Evolutionary conservation across 169 alveolate species (phyloP).

Genomic region (Eimeria nieschulzi): DNA sequence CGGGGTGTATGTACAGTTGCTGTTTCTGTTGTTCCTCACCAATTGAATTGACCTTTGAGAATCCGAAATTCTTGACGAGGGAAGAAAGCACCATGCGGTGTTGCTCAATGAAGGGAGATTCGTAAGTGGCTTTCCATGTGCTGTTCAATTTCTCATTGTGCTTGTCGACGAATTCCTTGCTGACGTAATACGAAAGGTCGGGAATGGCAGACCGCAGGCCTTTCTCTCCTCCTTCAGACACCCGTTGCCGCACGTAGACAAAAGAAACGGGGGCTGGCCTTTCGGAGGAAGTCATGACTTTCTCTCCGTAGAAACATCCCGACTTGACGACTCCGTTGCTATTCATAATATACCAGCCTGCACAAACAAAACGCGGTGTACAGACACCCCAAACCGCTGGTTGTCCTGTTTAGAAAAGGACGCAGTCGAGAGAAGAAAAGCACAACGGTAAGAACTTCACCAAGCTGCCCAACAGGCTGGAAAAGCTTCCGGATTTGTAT

Average conservation of each 20-base stretch:
- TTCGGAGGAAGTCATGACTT: not conserved
- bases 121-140: slow-evolving; percentile 37
- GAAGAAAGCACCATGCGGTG: not conserved
- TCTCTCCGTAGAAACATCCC: slow-evolving; percentile 62
- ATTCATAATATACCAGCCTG: slow-evolving; percentile 60
- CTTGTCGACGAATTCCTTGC: slow-evolving; percentile 16
- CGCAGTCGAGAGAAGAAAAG: too few species aligned
- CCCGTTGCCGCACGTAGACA: not conserved
- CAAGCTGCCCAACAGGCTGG: too few species aligned
- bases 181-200: not conserved
- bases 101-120: slow-evolving; percentile 16
- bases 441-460: too few species aligned
- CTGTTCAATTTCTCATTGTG: slow-evolving; percentile 11
- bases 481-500: too few species aligned
- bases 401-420: too few species aligned
- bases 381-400: too few species aligned
- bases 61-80: slow-evolving; percentile 28
- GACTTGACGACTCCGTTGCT: not conserved
- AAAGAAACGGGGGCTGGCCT: slow-evolving; percentile 12
- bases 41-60: not conserved
- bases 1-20: too few species aligned
- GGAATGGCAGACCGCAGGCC: not conserved
- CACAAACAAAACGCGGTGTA: not conserved
- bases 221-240: not conserved
- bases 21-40: slow-evolving; percentile 19